These are phyloP conservation scores for Diaporthe destruens DNA, from an alignment of 2,329 filamentous ascomycete genomes.

Conservation along the genomic window DNA sequence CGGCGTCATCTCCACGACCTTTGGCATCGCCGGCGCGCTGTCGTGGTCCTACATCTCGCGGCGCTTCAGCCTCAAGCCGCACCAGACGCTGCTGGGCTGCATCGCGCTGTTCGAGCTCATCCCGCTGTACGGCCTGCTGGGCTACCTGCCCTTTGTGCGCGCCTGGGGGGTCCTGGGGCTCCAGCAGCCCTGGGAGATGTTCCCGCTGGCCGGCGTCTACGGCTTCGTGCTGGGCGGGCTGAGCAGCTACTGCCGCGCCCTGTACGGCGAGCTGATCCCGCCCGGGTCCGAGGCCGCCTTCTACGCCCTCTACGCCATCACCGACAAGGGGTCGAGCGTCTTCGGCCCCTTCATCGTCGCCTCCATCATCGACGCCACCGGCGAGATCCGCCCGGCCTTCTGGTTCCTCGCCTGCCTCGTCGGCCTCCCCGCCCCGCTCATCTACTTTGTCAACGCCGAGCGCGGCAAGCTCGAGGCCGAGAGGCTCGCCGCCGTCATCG, in stretches of 20 bases:
- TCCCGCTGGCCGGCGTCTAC: conserved; percentile 88
- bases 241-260: conserved; percentile 88
- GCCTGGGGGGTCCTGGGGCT: conserved; percentile 82
- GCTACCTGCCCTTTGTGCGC: conserved; percentile 85
- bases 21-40: conserved; percentile 89
- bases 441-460: conserved; percentile 88
- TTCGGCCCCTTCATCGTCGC: conserved; percentile 97
- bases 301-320: conserved; percentile 96
- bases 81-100: conserved; percentile 92
- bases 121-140: conserved; percentile 89
- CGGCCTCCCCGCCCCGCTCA: conserved; percentile 83
- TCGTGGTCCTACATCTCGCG: conserved; percentile 86
- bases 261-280: conserved; percentile 94
- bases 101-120: conserved; percentile 93
- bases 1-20: conserved; percentile 89
- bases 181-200: conserved; percentile 98
- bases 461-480: conserved; percentile 78
- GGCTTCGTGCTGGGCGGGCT: conserved; percentile 95
- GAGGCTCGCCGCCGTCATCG: conserved; percentile 71
- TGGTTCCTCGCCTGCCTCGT: conserved; percentile 92
- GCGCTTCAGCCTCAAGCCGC: conserved; percentile 76
- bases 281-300: conserved; percentile 96
- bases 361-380: conserved; percentile 86
- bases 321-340: conserved; percentile 93
- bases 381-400: conserved; percentile 87